Base-by-base conservation (phyloP, 345 rosid genomes). In the Citrus hindsii region DNA sequence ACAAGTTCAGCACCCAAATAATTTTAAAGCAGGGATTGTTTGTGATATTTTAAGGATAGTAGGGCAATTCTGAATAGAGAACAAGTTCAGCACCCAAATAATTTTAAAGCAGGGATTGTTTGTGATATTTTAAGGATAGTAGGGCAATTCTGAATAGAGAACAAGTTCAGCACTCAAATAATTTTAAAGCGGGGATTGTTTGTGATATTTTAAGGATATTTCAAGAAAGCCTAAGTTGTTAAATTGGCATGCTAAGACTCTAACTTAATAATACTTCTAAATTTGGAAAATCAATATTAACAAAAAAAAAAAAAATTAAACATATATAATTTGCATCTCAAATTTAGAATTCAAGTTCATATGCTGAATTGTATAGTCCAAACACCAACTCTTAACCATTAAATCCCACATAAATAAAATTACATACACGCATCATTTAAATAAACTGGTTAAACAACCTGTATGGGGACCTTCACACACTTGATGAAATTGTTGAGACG, bases 401-500 rank as follows among this genome's bases (percentile, higher is more conserved):
- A 19, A 61, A 60, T 40, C 69, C 56, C 9, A 25, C 12, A 42
- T 12, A 10, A 10, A 42, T 7, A 42, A 42, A 42, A 37, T 46
- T 60, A 73, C 38, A 42, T 9, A 12, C 37, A 12, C 21, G 22
- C 46, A 62, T 33, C 35, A 63, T 32, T 56, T 24, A 61, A 32
- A 48, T 22, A 58, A 66, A 6, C 58, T 10, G 2, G 9, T 24
- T 66, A 19, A 30, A 21, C 81, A 24, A 96, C 99, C 99, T 96
- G 99, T 56, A 96, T 84, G 28, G 99, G 98, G 79, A 94, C 92
- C 85, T 88, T 87, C 80, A 90, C 95, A 58, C 63, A 73, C 70
- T 91, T 80, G 79, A 92, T 90, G 82, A 96, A 96, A 84, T 88
- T 81, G 83, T 86, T 84, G 73, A 95, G 94, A 61, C 99, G 93